Conservation (phyloP, 164 flowering plant genomes). For the Berberis vulgaris region DNA sequence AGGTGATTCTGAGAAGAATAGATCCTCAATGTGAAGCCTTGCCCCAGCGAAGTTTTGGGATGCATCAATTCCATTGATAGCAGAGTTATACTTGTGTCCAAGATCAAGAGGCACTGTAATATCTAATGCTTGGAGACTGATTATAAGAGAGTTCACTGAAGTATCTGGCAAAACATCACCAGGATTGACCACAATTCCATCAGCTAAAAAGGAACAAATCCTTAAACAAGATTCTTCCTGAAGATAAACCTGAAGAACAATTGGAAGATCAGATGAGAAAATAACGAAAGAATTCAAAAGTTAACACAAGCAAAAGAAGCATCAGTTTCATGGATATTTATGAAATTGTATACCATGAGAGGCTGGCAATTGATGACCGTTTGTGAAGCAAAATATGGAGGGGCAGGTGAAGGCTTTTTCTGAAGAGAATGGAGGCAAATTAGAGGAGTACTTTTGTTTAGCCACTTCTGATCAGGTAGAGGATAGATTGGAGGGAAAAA, state of each 20-base stretch:
- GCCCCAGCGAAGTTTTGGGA: slow-evolving; percentile 63
- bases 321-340: no score
- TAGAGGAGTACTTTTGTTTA: slow-evolving; percentile 46
- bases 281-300: no score
- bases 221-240: slow-evolving; percentile 95
- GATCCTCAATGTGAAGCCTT: slow-evolving; percentile 70
- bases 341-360: slow-evolving; percentile 47
- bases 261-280: not conserved
- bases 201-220: slow-evolving; percentile 81
- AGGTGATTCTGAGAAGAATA: slow-evolving; percentile 62
- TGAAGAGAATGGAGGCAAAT: slow-evolving; percentile 69
- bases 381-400: slow-evolving; percentile 76
- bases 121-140: slow-evolving; percentile 66
- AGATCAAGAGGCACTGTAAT: slow-evolving; percentile 56
- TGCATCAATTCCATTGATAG: slow-evolving; percentile 6
- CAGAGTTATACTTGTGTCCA: slow-evolving; percentile 6
- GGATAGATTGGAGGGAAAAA: slow-evolving; percentile 94
- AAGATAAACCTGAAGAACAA: slow-evolving; percentile 61
- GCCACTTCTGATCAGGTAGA: slow-evolving; percentile 51
- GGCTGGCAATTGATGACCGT: slow-evolving; percentile 82
- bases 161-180: slow-evolving; percentile 77
- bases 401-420: slow-evolving; percentile 71
- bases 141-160: slow-evolving; percentile 60
- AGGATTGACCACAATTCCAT: slow-evolving; percentile 75
- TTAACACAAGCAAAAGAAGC: no score